Base-by-base conservation (phyloP, 2,329 filamentous ascomycete genomes). In the Nemania abortiva region DNA sequence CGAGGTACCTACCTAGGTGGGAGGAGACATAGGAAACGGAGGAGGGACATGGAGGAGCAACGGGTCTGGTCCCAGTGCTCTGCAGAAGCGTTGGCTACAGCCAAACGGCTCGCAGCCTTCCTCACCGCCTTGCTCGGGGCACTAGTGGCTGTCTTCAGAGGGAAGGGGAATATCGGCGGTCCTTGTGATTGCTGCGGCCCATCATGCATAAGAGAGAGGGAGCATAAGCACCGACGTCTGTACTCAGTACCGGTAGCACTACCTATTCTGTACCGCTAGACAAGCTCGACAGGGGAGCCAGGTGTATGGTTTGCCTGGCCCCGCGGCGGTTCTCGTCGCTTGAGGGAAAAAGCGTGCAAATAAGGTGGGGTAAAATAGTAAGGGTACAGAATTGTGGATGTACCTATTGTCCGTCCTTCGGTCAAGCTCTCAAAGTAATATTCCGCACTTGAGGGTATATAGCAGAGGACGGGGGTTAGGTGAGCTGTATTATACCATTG, bases 51-150 rank as follows among this genome's bases (percentile, higher is more conserved):
- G 10, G 54, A 58, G 53, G 66, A 57, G 64, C 58, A 39, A 66
- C 65, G 61, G 65, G 73, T 70, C 74, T 76, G 75, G 72, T 74
- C 73, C 72, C 74, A 73, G 72, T 72, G 70, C 69, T 70, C 74
- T 75, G 75, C 72, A 72, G 68, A 72, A 59, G 58, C 57, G 60
- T 71, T 63, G 68, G 68, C 58, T 29, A 65, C 53, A 58, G 74
- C 78, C 78, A 79, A 79, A 79, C 78, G 78, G 77, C 78, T 79
- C 73, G 68, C 75, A 77, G 75, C 77, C 77, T 77, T 70, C 73
- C 73, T 79, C 77, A 79, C 78, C 78, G 78, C 78, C 77, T 78
- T 76, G 74, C 27, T 76, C 72, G 75, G 75, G 72, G 73, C 72
- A 68, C 70, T 69, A 72, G 73, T 73, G 64, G 53, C 65, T 72